Base-by-base conservation (phyloP, 495 filamentous ascomycete genomes). In the Lophium mytilinum region DNA sequence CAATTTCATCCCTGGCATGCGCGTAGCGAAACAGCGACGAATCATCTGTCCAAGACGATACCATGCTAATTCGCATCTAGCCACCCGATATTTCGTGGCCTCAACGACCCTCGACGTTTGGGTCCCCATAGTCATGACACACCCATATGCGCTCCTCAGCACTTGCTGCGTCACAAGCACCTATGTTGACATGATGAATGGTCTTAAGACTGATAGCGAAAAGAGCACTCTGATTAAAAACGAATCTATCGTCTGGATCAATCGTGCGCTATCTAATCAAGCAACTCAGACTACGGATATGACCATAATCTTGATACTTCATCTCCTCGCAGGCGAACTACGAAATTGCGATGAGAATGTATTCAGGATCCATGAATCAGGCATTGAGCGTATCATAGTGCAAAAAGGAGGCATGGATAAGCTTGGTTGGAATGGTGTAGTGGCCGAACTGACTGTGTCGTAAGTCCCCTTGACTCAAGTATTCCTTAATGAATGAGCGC, bases 311-410 rank as follows among this genome's bases (percentile, higher is more conserved):
- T 15, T 41, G 34, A 64, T 64, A 36, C 49, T 64, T 4, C 62
- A 64, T 42, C 56, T 64, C 7, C 45, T 64, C 1, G 53, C 46
- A 2, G 57, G 57, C 1, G 62, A 64, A 24, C 55, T 64, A 45
- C 56, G 62, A 54, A 57, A 21, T 33, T 60, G 62, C 37, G 57
- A 57, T 40, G 62, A 64, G 43, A 56, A 54, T 35, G 55, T 53
- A 9, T 30, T 64, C 17, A 58, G 49, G 2, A 56, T 57, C 33
- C 62, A 64, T 41, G 36, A 64, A 33, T 21, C 41, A 24, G 62
- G 62, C 2, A 34, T 61, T 55, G 57, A 52, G 9, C 52, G 57
- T n/a, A 54, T 64, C 15, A 61, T 64, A 14, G n/a, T n/a, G 15
- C 50, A 57, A 10, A 52, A 53, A 8, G 62, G 62, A 9, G 62